Evolutionary conservation across 495 filamentous ascomycete genomes (phyloP), one percentile per base, ranked within the genome.

Genomic region (Annulohypoxylon bovei): DNA sequence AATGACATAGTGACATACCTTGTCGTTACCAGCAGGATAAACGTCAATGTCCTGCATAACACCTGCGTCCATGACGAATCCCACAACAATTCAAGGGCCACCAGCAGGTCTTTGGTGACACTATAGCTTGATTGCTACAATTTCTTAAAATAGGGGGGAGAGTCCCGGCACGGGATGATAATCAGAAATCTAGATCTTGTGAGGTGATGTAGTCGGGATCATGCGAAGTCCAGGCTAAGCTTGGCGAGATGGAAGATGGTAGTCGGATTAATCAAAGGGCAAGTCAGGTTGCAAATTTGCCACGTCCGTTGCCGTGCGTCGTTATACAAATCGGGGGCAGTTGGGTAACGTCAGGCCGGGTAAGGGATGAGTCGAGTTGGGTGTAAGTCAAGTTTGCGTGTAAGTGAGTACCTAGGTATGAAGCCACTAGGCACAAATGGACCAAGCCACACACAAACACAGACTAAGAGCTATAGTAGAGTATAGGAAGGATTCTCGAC

Each of bases 21-120:
- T 65, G 63, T 70, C 71, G 70, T 70, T 75, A 70, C 74, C 69
- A 60, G 75, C 67, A 61, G 75, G 73, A 69, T 75, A 75, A 70
- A 72, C 73, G 73, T 77, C 75, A 55, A 75, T 77, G 73, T 77
- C 75, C 70, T 77, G 75, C 73, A 77, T 77, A 70, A 71, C 72
- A 77, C 75, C 67, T 77, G 75, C 65, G 74, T 77, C 75, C 75
- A 77, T 77, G 75, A 77, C 75, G 75, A 75, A 70, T 69, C 67
- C 68, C 73, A 69, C 68, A 50, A 55, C 50, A 77, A 62, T 65
- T 72, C 44, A 56, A 70, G 59, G 67, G 73, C 39, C 62, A 71
- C 67, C 64, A 65, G 68, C 52, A 70, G 63, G 28, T 67, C 32
- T 62, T 71, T 63, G 68, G 68, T 67, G 68, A 67, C 68, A 67